These are phyloP conservation scores for Curvularia spicifera DNA, from an alignment of 2,329 filamentous ascomycete genomes.

Conservation along the genomic window DNA sequence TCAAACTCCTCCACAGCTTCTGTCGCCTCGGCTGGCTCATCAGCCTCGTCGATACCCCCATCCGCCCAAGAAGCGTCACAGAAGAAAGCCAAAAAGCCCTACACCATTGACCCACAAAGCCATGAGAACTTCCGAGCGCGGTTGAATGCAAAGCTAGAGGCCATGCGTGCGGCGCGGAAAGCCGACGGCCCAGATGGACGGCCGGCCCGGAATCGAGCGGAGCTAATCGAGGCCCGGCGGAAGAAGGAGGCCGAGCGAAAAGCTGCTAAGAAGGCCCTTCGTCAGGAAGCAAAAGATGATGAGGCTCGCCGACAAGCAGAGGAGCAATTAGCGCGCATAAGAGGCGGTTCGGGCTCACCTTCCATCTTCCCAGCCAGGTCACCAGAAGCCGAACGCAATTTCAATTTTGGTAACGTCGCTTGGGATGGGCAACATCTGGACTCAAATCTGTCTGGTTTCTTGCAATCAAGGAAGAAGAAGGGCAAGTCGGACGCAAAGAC, in stretches of 20 bases:
- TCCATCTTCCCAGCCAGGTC: conserved; percentile 56
- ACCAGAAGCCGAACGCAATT: conserved; percentile 67
- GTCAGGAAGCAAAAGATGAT: conserved; percentile 77
- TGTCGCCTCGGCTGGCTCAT: conserved; percentile 54
- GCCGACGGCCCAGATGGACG: conserved; percentile 83
- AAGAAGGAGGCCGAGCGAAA: conserved; percentile 87
- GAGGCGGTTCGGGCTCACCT: conserved; percentile 65
- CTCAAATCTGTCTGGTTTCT: conserved; percentile 66
- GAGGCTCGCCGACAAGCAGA: conserved; percentile 70
- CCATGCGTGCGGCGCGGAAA: conserved; percentile 83
- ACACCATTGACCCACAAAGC: conserved; percentile 55
- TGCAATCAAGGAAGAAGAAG: conserved; percentile 75
- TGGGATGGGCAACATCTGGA: conserved; percentile 88
- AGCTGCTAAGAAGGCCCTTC: conserved; percentile 84
- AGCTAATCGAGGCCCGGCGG: conserved; percentile 87
- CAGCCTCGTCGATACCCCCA: conserved; percentile 55
- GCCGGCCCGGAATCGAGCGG: conserved; percentile 83
- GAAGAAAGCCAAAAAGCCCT: conserved; percentile 42
- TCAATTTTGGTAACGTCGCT: conserved; percentile 88
- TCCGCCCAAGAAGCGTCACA: conserved; percentile 27
- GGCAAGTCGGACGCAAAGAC: conserved; percentile 85
- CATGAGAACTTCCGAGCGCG: conserved; percentile 78
- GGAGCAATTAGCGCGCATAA: conserved; percentile 61
- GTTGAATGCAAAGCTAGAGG: conserved; percentile 82
- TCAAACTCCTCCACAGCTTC: conserved; percentile 51